Conservation (phyloP, 257 asterid genomes). For the Paulownia fortunei region DNA sequence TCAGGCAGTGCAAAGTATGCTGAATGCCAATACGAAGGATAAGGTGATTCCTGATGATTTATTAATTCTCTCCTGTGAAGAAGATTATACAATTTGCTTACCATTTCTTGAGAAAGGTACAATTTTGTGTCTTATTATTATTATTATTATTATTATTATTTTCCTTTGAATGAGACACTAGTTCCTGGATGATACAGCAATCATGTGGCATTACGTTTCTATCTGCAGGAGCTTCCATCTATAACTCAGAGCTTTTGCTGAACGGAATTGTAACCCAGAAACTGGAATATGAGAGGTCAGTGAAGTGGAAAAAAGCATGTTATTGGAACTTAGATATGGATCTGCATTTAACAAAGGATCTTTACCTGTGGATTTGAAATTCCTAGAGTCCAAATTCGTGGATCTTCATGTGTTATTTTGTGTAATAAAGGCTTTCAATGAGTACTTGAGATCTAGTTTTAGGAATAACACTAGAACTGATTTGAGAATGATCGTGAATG, state of each 20-base stretch:
- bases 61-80: constrained; percentile 63
- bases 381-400: constrained; percentile 6
- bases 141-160: neutral
- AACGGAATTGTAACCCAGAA: constrained; percentile 74
- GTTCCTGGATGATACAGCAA: constrained; percentile 29
- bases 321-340: neutral
- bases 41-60: constrained; percentile 44
- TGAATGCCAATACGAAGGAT: constrained; percentile 27
- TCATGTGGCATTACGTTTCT: constrained; percentile 21
- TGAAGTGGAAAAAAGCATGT: neutral
- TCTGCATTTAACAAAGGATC: neutral
- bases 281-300: constrained; percentile 72
- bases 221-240: constrained; percentile 65
- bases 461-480: constrained; percentile 9
- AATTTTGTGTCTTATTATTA: constrained; percentile 10
- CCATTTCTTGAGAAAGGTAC: constrained; percentile 71
- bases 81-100: constrained; percentile 59
- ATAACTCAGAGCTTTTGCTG: constrained; percentile 79
- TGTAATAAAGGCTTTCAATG: neutral
- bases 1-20: constrained; percentile 56
- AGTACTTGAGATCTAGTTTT: constrained; percentile 4
- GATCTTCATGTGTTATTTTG: neutral
- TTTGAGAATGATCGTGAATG: neutral
- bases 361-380: neutral
- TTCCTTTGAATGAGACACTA: neutral